Evolutionary conservation across 306 rosid genomes (phyloP).

Genomic region (Trifolium repens): DNA sequence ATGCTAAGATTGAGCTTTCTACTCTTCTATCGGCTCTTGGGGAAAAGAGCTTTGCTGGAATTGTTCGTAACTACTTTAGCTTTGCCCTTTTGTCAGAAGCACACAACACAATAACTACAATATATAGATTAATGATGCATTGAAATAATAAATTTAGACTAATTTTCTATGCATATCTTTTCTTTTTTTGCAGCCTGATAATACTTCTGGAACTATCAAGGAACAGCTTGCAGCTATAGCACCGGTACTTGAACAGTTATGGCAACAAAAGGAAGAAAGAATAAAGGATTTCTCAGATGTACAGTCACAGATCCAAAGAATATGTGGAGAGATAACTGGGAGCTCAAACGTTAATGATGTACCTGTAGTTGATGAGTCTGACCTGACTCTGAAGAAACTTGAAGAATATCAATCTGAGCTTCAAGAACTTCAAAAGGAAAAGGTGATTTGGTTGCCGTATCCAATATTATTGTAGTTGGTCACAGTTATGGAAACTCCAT

Average conservation of each 20-base stretch:
- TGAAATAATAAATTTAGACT: slow-evolving; percentile 12
- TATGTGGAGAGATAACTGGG: slow-evolving; percentile 95
- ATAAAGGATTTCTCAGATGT: slow-evolving; percentile 85
- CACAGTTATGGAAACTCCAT: slow-evolving; percentile 23
- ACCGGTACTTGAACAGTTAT: slow-evolving; percentile 80
- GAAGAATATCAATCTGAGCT: slow-evolving; percentile 91
- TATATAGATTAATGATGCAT: slow-evolving; percentile 14
- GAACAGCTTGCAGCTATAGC: slow-evolving; percentile 81
- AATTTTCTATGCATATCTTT: slow-evolving; percentile 17
- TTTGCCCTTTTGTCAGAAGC: slow-evolving; percentile 1
- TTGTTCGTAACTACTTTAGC: slow-evolving; percentile 46
- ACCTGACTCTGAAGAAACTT: slow-evolving; percentile 81
- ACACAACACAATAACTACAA: not conserved
- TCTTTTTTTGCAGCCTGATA: slow-evolving; percentile 48
- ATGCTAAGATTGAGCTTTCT: slow-evolving; percentile 80
- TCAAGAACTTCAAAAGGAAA: slow-evolving; percentile 96
- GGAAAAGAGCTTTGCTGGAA: slow-evolving; percentile 64
- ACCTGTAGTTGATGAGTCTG: slow-evolving; percentile 76
- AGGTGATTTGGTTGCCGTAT: slow-evolving; percentile 57
- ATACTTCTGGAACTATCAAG: slow-evolving; percentile 54
- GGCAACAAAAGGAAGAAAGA: slow-evolving; percentile 94
- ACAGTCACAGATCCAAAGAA: slow-evolving; percentile 87
- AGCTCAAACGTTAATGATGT: slow-evolving; percentile 58
- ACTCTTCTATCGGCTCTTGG: slow-evolving; percentile 89
- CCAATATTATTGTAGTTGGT: slow-evolving; percentile 33